phyloP scores from a whole-genome alignment of 176 grass and related monocot genomes.

The Musa troglodytarum region DNA sequence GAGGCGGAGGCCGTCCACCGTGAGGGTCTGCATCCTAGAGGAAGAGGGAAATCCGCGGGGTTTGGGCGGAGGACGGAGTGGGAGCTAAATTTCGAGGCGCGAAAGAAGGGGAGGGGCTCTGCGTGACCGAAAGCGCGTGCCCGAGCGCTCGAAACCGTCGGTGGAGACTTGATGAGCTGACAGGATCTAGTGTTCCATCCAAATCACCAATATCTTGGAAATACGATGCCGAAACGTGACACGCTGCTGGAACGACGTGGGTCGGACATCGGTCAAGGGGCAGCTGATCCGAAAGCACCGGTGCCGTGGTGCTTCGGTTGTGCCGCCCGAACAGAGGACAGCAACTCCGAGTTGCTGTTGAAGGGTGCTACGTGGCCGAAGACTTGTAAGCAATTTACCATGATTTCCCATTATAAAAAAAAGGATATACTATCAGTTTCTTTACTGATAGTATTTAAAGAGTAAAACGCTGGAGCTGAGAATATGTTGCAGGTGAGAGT shows the following conservation, averaged over 20 bases:
- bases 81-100: not conserved
- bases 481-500: too few species aligned
- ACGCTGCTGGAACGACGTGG: not conserved
- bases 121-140: too few species aligned
- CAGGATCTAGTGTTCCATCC: too few species aligned
- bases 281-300: not conserved
- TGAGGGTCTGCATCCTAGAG: not conserved
- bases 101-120: not conserved
- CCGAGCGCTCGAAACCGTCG: not conserved
- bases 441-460: too few species aligned
- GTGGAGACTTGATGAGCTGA: not conserved
- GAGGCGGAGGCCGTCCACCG: conserved; percentile 12
- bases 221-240: not conserved
- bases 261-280: not conserved
- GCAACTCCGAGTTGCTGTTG: too few species aligned
- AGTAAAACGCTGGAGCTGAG: too few species aligned
- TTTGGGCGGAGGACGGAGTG: not conserved
- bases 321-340: not conserved
- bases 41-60: not conserved
- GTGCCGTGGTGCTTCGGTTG: not conserved
- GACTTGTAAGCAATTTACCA: too few species aligned
- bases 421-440: too few species aligned
- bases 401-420: too few species aligned
- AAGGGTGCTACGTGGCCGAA: too few species aligned
- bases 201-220: too few species aligned